A percentile compares a stretch with the other conserved stretches of the same genome.
Conservation (phyloP, 306 rosid species). For the Lathyrus sativus region DNA sequence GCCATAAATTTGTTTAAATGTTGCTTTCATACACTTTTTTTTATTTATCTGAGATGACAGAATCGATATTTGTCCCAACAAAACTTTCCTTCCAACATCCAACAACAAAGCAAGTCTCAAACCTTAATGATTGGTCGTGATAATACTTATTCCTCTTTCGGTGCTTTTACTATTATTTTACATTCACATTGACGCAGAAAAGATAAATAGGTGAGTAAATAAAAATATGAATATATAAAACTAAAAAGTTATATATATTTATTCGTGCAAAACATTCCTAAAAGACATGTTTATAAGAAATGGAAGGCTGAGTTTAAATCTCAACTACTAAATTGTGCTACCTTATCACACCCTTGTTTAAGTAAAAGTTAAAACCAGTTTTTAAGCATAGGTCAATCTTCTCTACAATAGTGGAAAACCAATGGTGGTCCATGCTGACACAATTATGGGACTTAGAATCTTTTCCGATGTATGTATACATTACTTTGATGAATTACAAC, state of each 20-base stretch:
- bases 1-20: not conserved
- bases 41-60: not conserved
- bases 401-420: slow-evolving; percentile 30
- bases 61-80: slow-evolving; percentile 34
- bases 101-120: slow-evolving; percentile 31
- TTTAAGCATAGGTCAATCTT: slow-evolving; percentile 37
- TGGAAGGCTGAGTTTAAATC: not conserved
- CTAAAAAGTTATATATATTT: no score
- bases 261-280: not conserved
- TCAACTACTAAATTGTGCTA: slow-evolving; percentile 8
- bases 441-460: slow-evolving; percentile 22
- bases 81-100: slow-evolving; percentile 44
- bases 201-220: not conserved
- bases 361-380: slow-evolving; percentile 7
- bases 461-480: slow-evolving; percentile 2
- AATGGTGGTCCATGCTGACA: slow-evolving; percentile 39
- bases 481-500: slow-evolving; percentile 2
- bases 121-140: slow-evolving; percentile 47
- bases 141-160: slow-evolving; percentile 49
- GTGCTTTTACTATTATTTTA: not conserved
- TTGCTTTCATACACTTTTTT: not conserved
- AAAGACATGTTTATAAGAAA: not conserved
- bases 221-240: not conserved
- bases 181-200: not conserved
- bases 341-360: slow-evolving; percentile 31